Conservation (phyloP, 208 protist species). For the Phytomonas francai region DNA sequence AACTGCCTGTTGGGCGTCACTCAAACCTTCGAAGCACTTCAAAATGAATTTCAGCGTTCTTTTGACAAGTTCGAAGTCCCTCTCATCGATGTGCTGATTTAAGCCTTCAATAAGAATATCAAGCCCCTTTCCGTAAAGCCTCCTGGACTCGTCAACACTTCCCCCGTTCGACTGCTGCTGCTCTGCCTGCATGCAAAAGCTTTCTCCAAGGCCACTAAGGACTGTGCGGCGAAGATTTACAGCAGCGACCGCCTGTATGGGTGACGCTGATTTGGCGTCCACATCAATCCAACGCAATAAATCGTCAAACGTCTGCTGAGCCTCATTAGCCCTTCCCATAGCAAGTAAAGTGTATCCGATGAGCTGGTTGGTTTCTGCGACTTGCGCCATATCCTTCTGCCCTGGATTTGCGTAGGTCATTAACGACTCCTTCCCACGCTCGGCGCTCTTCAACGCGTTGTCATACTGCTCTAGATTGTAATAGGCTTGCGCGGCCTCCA, state of each 20-base stretch:
- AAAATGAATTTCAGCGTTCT: slow-evolving; percentile 53
- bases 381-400: slow-evolving; percentile 60
- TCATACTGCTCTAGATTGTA: slow-evolving; percentile 58
- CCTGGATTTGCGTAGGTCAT: slow-evolving; percentile 20
- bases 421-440: slow-evolving; percentile 41
- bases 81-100: slow-evolving; percentile 82
- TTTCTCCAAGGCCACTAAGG: slow-evolving; percentile 62
- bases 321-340: slow-evolving; percentile 33
- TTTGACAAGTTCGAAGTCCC: slow-evolving; percentile 71
- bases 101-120: slow-evolving; percentile 80
- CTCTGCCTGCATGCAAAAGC: slow-evolving; percentile 28
- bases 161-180: neutral
- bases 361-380: slow-evolving; percentile 70
- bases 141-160: slow-evolving; percentile 28
- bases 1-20: slow-evolving; percentile 66
- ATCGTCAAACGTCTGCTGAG: slow-evolving; percentile 50
- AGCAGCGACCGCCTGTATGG: slow-evolving; percentile 83
- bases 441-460: slow-evolving; percentile 32
- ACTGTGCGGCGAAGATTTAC: slow-evolving; percentile 77
- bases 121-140: slow-evolving; percentile 70
- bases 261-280: slow-evolving; percentile 70
- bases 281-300: slow-evolving; percentile 82
- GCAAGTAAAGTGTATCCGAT: slow-evolving; percentile 58
- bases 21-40: slow-evolving; percentile 82
- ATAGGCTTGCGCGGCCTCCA: slow-evolving; percentile 83